Conservation (phyloP, 2,329 filamentous ascomycete species). For the Aspergillus sp. region DNA sequence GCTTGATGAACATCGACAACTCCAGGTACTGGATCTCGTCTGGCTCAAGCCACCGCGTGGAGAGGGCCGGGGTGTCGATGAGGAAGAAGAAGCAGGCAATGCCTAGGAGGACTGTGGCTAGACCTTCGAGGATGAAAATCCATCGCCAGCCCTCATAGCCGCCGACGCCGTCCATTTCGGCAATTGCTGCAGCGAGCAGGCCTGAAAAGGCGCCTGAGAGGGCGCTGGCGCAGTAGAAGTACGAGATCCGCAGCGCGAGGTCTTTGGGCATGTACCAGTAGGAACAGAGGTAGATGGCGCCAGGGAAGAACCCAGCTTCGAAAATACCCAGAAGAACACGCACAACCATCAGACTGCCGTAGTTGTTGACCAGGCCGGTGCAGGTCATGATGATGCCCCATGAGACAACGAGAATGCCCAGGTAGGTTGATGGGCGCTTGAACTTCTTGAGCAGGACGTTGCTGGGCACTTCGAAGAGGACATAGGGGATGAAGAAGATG, state of each 20-base stretch:
- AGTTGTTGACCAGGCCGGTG: slow-evolving; percentile 48
- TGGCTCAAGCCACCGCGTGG: slow-evolving; percentile 32
- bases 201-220: slow-evolving; percentile 34
- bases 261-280: slow-evolving; percentile 44
- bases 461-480: slow-evolving; percentile 16
- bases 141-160: slow-evolving; percentile 13
- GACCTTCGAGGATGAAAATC: slow-evolving; percentile 2
- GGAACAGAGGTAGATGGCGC: slow-evolving; percentile 26
- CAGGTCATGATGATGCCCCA: slow-evolving; percentile 52
- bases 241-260: slow-evolving; percentile 20
- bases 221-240: slow-evolving; percentile 26
- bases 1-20: slow-evolving; percentile 13
- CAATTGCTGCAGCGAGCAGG: slow-evolving; percentile 38
- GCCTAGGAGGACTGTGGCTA: slow-evolving; percentile 6
- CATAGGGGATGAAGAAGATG: slow-evolving; percentile 8
- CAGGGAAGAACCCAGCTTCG: slow-evolving; percentile 30
- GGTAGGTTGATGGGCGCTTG: slow-evolving; percentile 24
- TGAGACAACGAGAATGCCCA: slow-evolving; percentile 27
- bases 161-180: slow-evolving; percentile 19
- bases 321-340: slow-evolving; percentile 48
- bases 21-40: slow-evolving; percentile 31
- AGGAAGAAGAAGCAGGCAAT: slow-evolving; percentile 10
- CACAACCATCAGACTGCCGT: slow-evolving; percentile 45
- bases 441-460: slow-evolving; percentile 22
- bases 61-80: slow-evolving; percentile 3